Evolutionary conservation across 2,329 filamentous ascomycete genomes (phyloP).

Genomic region (Karstenula rhodostoma): DNA sequence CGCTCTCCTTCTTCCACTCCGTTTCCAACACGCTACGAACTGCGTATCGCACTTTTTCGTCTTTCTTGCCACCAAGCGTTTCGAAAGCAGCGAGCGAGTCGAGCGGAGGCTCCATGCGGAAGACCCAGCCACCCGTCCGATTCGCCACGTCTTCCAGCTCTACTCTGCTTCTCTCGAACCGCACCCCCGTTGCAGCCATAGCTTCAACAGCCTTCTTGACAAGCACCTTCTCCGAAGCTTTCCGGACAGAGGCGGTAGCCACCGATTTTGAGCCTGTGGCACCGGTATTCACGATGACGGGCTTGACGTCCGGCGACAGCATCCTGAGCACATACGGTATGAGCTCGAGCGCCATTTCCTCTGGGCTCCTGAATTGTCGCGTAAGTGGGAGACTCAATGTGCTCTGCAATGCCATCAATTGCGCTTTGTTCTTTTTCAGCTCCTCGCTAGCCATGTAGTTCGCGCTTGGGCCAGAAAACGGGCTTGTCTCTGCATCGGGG

Average conservation of each 20-base stretch:
- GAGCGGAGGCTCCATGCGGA: conserved; percentile 93
- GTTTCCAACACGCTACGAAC: conserved; percentile 93
- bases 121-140: conserved; percentile 73
- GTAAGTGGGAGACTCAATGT: conserved; percentile 75
- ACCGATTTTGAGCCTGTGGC: conserved; percentile 47
- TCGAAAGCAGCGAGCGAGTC: conserved; percentile 80
- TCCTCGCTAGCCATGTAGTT: conserved; percentile 84
- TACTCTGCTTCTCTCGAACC: conserved; percentile 81
- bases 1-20: conserved; percentile 79
- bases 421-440: conserved; percentile 77
- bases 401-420: conserved; percentile 76
- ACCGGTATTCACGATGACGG: conserved; percentile 78
- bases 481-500: conserved; percentile 60
- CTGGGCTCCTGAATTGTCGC: conserved; percentile 79
- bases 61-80: conserved; percentile 66
- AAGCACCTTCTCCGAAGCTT: conserved; percentile 82
- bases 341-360: conserved; percentile 81
- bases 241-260: conserved; percentile 83
- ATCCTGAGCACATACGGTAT: conserved; percentile 85
- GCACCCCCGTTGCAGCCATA: conserved; percentile 82
- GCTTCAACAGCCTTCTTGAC: conserved; percentile 81
- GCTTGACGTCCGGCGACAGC: conserved; percentile 88
- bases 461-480: conserved; percentile 83
- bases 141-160: conserved; percentile 68
- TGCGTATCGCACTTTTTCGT: conserved; percentile 84